Percentiles rank a stretch among this genome's conserved stretches.
phyloP scores from a whole-genome alignment of 306 rosid genomes.

The Pyrus betulifolia region DNA sequence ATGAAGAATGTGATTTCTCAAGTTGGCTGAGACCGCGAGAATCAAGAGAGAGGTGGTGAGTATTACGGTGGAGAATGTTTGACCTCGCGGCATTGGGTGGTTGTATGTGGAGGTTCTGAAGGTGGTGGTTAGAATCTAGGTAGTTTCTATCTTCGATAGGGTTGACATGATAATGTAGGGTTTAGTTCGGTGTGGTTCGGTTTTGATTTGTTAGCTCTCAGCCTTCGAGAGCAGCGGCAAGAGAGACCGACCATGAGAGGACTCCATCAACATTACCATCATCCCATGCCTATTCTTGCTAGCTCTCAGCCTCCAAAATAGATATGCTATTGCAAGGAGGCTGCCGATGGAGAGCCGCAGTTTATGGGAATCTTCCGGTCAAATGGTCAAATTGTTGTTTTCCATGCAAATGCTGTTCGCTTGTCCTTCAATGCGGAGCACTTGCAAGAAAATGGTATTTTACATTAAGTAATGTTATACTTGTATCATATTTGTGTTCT shows the following conservation, averaged over 20 bases:
- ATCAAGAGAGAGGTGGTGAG: not conserved
- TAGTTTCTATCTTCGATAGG: not conserved
- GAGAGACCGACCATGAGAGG: not conserved
- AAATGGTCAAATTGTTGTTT: not conserved
- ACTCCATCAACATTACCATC: not conserved
- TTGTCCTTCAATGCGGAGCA: too few species aligned
- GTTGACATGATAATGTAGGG: not conserved
- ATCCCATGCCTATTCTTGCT: not conserved
- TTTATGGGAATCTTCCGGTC: slow-evolving; percentile 19
- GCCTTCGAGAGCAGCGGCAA: slow-evolving; percentile 15
- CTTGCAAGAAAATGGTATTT: not conserved
- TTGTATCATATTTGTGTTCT: too few species aligned
- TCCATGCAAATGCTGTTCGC: not conserved
- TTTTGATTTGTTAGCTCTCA: slow-evolving; percentile 1
- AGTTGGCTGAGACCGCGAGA: not conserved
- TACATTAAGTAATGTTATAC: too few species aligned
- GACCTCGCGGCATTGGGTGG: not conserved
- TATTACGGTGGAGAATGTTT: not conserved
- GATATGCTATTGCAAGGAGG: not conserved
- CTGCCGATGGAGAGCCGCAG: not conserved
- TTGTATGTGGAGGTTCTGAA: not conserved
- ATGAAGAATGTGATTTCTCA: not conserved
- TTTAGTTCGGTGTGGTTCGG: not conserved
- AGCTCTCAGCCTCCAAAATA: not conserved
- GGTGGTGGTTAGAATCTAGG: not conserved